A percentile compares a stretch with the other conserved stretches of the same genome.
Evolutionary conservation across 108 stramenopile genomes (phyloP).

Genomic region (Mediolabrus comicus): DNA sequence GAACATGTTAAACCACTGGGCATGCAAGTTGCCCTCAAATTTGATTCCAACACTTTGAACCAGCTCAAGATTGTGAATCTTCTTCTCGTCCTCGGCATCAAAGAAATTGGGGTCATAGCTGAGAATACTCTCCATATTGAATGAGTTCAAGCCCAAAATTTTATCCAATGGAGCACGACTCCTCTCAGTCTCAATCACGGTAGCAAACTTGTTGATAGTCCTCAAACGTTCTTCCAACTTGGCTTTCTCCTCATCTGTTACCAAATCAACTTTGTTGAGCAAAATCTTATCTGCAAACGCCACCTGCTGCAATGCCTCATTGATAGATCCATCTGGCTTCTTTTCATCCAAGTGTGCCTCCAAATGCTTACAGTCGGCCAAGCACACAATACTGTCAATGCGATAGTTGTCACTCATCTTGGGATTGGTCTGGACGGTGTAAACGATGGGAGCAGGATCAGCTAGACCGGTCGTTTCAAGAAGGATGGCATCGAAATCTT

Average conservation of each 20-base stretch:
- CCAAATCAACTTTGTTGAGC: conserved; percentile 96
- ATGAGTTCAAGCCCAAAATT: conserved; percentile 87
- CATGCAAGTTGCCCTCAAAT: conserved; percentile 88
- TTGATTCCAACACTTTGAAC: conserved; percentile 87
- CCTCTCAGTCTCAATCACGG: conserved; percentile 83
- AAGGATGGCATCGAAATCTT: conserved; percentile 93
- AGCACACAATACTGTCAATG: conserved; percentile 88
- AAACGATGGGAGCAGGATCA: conserved; percentile 95
- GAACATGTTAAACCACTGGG: conserved; percentile 96
- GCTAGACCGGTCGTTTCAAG: conserved; percentile 96
- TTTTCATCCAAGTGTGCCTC: conserved; percentile 86
- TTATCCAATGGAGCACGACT: conserved; percentile 82
- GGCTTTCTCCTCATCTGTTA: conserved; percentile 83
- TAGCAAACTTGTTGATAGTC: conserved; percentile 87
- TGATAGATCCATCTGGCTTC: conserved; percentile 86
- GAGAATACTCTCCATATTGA: conserved; percentile 91
- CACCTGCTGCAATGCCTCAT: conserved; percentile 95
- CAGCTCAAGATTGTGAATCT: conserved; percentile 85
- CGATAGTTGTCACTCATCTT: conserved; percentile 85
- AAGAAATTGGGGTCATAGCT: conserved; percentile 86
- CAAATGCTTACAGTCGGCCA: conserved; percentile 93
- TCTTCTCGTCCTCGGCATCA: conserved; percentile 75
- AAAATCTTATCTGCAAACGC: conserved; percentile 97
- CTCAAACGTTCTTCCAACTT: conserved; percentile 73
- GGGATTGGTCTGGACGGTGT: conserved; percentile 93